Evolutionary conservation across 2,329 filamentous ascomycete genomes (phyloP), one percentile per base, ranked within the genome.

Genomic region (Aspergillus sp.): DNA sequence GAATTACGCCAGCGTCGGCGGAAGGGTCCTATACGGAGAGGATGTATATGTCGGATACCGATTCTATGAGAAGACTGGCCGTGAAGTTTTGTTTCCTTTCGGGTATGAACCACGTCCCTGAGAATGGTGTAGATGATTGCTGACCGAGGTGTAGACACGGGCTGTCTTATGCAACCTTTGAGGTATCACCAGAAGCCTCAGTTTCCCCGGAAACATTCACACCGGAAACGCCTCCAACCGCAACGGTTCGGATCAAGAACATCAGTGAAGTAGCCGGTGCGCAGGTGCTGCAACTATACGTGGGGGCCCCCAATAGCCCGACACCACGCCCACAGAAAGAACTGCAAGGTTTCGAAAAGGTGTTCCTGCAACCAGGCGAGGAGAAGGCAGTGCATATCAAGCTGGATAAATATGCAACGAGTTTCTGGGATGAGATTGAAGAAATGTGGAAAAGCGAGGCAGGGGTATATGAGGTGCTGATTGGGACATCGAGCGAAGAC

Each of bases 11-110:
- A 81, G 82, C n/a, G 89, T 93, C 67, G 84, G 86, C 37, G 84
- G 88, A 31, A 81, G 88, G 58, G 85, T 87, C 0, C 75, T 90
- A 1, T 93, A 93, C 66, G 88, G 88, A 39, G 90, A 93, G 73
- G 90, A 90, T 58, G 78, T 93, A 19, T 93, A 90, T 72, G 80
- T 92, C 37, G 90, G 90, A 4, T 93, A 93, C 75, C 82, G 90
- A 23, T 91, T 86, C 76, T 93, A 91, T 70, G 90, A 93, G 68
- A 86, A 83, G 64, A 81, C 83, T 8, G 80, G 85, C 45, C 80
- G 84, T 15, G 79, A 81, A 3, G 83, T 87, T 1, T 80, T 89
- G 44, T 93, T 92, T 73, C 83, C 88, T 53, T 93, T 95, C 70
- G 90, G 66, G 65, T 67, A 56, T 56, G 52, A 8, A 31, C 9